Conservation (phyloP, 768 basidiomycete genomes). For the Antrodiella citrinella region DNA sequence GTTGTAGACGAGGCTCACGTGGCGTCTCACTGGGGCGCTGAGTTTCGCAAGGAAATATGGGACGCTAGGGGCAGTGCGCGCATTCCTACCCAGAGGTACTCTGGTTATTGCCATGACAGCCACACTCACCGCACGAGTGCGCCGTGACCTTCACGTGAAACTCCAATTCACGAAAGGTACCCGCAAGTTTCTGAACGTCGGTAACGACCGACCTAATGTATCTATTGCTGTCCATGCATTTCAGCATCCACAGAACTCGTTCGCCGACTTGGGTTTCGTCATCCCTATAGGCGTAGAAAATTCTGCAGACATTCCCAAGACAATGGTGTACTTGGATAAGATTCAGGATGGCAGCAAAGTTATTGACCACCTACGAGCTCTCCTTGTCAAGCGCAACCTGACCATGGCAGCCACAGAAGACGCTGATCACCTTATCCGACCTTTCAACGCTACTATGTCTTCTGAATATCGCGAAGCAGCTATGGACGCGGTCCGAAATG, state of each 20-base stretch:
- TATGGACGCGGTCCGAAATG: constrained; percentile 20
- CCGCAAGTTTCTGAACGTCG: constrained; percentile 17
- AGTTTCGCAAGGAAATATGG: constrained; percentile 28
- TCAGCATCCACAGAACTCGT: constrained; percentile 24
- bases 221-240: constrained; percentile 26
- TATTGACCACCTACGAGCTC: constrained; percentile 16
- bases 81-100: constrained; percentile 21
- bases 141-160: constrained; percentile 20
- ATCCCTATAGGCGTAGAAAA: constrained; percentile 10
- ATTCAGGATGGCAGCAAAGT: constrained; percentile 18
- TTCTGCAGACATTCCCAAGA: constrained; percentile 15
- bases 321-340: constrained; percentile 25
- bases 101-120: constrained; percentile 29
- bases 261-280: constrained; percentile 26
- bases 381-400: constrained; percentile 4
- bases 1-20: constrained; percentile 30
- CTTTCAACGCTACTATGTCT: constrained; percentile 21
- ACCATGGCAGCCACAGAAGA: not conserved
- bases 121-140: constrained; percentile 22
- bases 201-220: constrained; percentile 28
- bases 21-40: constrained; percentile 28
- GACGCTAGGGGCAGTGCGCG: constrained; percentile 19
- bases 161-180: constrained; percentile 18
- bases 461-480: constrained; percentile 14
- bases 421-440: constrained; percentile 16